Evolutionary conservation across 108 stramenopile species (phyloP), one percentile per base, ranked within the genome.

Genomic region (Skeletonema tropicum): DNA sequence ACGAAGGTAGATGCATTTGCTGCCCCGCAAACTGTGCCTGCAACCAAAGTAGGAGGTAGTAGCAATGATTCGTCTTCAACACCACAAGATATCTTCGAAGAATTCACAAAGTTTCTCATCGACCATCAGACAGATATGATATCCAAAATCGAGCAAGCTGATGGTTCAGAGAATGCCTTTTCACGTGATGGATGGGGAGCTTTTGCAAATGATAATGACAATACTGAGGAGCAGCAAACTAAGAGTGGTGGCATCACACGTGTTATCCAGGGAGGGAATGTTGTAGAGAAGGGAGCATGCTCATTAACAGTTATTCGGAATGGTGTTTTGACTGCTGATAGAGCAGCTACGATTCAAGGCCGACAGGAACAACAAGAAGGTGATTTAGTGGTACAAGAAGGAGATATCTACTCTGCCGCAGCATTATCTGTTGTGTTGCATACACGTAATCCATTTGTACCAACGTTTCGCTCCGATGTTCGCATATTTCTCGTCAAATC

Each of bases 281-380:
- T 98, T 38, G 74, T 97, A 13, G 97, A 98, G 86, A 98, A 98
- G 83, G 97, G 96, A 7, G 96, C 96, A 6, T 95, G 94, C 69
- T 95, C 94, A 30, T 79, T 96, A 14, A 96, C 97, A 3, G 14
- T 96, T 19, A 86, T 98, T 29, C 64, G 83, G 25, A 64, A 85
- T 30, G 90, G 86, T 4, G 72, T 81, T 5, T 75, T 96, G 70
- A 83, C 92, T 26, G 81, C 83, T 0, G 91, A 92, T 71, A 82
- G 92, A 13, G 92, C 95, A 5, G 82, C 85, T 12, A 82, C 93
- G 29, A 95, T 98, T 48, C 89, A 88, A 13, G 80, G 84, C 12
- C 83, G 93, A 35, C 85, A 85, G 57, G 39, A 78, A 23, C 69
- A 74, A 12, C 63, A 86, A 35, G 80, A 52, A 63, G 68, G 60